Conservation (phyloP, 768 basidiomycete species). For the Galerina marginata region DNA sequence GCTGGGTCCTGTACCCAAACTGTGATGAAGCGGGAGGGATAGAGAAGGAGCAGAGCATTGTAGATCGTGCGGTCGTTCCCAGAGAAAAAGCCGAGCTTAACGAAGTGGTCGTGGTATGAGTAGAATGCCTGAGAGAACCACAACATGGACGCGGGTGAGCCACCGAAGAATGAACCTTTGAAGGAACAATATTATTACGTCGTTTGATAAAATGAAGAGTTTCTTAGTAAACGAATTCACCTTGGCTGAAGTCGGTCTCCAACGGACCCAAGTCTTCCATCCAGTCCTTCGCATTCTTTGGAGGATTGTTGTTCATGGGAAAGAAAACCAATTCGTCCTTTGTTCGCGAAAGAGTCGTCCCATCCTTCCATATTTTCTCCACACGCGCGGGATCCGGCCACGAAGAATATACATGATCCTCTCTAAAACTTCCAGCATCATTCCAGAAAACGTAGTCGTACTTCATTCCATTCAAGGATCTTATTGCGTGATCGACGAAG, state of each 20-base stretch:
- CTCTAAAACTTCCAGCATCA: conserved; percentile 58
- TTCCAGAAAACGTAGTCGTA: conserved; percentile 65
- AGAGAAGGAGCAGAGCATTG: conserved; percentile 32
- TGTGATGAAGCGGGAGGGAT: conserved; percentile 47
- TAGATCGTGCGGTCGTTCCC: conserved; percentile 46
- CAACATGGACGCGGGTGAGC: conserved; percentile 43
- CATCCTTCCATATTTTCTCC: conserved; percentile 45
- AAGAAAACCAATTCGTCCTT: conserved; percentile 57
- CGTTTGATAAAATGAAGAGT: background rate
- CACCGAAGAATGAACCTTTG: conserved; percentile 62
- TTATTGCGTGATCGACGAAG: conserved; percentile 49
- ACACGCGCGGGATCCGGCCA: conserved; percentile 55
- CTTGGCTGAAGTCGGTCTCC: conserved; percentile 55
- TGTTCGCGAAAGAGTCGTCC: conserved; percentile 29
- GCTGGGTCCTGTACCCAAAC: conserved; percentile 44
- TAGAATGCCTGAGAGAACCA: conserved; percentile 56
- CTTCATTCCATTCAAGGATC: conserved; percentile 27
- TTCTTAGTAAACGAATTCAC: conserved; percentile 31
- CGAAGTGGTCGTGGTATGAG: conserved; percentile 56
- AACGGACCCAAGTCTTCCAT: conserved; percentile 53
- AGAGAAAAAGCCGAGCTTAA: conserved; percentile 47
- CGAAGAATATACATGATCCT: conserved; percentile 41
- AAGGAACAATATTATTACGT: background rate
- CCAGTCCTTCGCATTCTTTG: conserved; percentile 39
- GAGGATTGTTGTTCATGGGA: conserved; percentile 45